A percentile compares a stretch with the other conserved stretches of the same genome.
phyloP scores from a whole-genome alignment of 1,139 yeast species.

The Yamadazyma songkhlaensis region DNA sequence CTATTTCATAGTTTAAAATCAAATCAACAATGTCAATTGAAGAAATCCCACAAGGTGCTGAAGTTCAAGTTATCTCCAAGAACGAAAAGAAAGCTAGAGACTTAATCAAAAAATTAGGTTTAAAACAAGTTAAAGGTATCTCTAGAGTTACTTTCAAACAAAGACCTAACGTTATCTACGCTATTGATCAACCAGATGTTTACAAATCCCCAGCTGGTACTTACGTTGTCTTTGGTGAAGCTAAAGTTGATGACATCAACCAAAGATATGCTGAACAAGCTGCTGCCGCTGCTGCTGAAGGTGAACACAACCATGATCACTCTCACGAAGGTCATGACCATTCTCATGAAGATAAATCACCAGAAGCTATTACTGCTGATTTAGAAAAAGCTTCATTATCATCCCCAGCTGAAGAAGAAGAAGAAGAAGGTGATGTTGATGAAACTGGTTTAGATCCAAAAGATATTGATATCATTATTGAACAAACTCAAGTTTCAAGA shows the following conservation, averaged over 20 bases:
- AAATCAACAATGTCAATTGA: slow-evolving; percentile 46
- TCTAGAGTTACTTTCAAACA: slow-evolving; percentile 95
- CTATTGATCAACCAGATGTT: slow-evolving; percentile 93
- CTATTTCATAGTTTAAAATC: background rate
- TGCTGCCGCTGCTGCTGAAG: slow-evolving; percentile 53
- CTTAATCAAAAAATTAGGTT: slow-evolving; percentile 81
- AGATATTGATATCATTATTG: slow-evolving; percentile 79
- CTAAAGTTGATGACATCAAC: slow-evolving; percentile 89
- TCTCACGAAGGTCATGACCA: slow-evolving; percentile 27
- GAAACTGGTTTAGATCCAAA: slow-evolving; percentile 77
- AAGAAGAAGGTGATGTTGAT: slow-evolving; percentile 68
- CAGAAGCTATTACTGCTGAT: slow-evolving; percentile 87
- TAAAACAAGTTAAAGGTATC: slow-evolving; percentile 90
- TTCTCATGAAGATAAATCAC: slow-evolving; percentile 47
- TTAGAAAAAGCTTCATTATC: slow-evolving; percentile 73
- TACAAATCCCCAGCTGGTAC: slow-evolving; percentile 93
- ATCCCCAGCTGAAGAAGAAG: slow-evolving; percentile 46
- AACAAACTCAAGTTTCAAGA: slow-evolving; percentile 87
- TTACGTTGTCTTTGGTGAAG: slow-evolving; percentile 96
- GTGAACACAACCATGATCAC: slow-evolving; percentile 16
- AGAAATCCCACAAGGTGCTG: slow-evolving; percentile 83
- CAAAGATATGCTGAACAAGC: slow-evolving; percentile 75
- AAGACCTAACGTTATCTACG: slow-evolving; percentile 89
- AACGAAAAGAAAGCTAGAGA: slow-evolving; percentile 97
- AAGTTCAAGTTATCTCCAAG: slow-evolving; percentile 79